Evolutionary conservation across 176 grass and related monocot genomes (phyloP).

Genomic region (maize (Zea mays)): DNA sequence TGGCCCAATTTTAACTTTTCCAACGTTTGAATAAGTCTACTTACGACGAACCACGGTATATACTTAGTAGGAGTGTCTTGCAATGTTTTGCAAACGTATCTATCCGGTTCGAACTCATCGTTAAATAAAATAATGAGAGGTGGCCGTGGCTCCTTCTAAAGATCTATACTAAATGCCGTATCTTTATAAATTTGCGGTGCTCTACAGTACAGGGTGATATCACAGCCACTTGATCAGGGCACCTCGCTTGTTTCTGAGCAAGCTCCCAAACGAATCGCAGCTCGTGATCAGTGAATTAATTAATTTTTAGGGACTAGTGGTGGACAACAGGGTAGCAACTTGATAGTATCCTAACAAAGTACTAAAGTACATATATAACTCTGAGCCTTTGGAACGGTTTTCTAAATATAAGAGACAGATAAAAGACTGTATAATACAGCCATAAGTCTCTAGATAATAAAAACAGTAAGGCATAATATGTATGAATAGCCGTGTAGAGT

Average conservation of each 20-base stretch:
- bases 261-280: background rate
- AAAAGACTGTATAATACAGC: too few species aligned
- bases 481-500: too few species aligned
- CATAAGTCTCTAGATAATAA: too few species aligned
- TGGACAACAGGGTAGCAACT: conserved; percentile 14
- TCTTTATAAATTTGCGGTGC: background rate
- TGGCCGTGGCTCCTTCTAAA: background rate
- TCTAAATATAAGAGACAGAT: too few species aligned
- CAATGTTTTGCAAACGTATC: background rate
- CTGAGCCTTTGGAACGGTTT: too few species aligned
- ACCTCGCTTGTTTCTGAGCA: conserved; percentile 5
- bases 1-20: too few species aligned
- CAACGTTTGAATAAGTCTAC: too few species aligned
- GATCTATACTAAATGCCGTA: background rate
- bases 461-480: too few species aligned
- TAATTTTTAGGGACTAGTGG: background rate
- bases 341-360: conserved; percentile 7
- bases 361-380: too few species aligned
- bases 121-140: background rate
- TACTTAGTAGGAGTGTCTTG: background rate
- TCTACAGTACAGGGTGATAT: background rate
- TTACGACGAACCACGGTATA: too few species aligned
- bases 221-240: conserved; percentile 3
- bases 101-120: background rate
- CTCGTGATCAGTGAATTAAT: conserved; percentile 8